Conservation (phyloP, 176 grass and related monocot genomes). For the Oryza rufipogon region DNA sequence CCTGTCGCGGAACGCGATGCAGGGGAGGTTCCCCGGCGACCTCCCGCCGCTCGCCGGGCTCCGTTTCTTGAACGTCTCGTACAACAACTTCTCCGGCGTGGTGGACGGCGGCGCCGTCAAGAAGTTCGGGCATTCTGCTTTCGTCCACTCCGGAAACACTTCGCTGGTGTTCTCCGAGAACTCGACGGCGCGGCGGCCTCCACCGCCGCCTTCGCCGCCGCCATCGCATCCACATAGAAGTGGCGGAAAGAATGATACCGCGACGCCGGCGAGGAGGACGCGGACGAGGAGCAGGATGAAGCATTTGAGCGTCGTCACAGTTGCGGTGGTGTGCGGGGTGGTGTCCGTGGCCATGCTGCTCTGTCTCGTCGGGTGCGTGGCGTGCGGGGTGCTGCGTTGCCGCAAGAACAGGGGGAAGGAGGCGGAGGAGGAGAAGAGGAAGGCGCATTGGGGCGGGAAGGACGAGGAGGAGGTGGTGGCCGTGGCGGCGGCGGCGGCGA, state of each 20-base stretch:
- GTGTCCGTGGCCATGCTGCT: constrained; percentile 41
- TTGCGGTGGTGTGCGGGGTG: constrained; percentile 45
- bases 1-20: constrained; percentile 70
- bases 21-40: constrained; percentile 60
- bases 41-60: constrained; percentile 52
- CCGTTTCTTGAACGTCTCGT: constrained; percentile 68
- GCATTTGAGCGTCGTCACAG: constrained; percentile 39
- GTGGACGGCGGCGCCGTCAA: constrained; percentile 44
- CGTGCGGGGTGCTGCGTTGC: constrained; percentile 44
- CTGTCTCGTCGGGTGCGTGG: constrained; percentile 53
- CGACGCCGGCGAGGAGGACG: neutral
- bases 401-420: constrained; percentile 6
- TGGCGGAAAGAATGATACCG: neutral
- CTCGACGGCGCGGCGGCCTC: neutral
- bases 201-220: neutral
- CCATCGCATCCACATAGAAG: neutral
- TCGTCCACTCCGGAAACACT: constrained; percentile 60
- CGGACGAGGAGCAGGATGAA: neutral
- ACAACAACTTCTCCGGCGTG: constrained; percentile 63
- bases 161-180: constrained; percentile 37
- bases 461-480: neutral
- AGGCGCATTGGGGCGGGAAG: constrained; percentile 21
- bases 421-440: constrained; percentile 24
- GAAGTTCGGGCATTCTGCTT: constrained; percentile 72
- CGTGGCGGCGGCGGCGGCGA: constrained; percentile 28